Evolutionary conservation across 176 grass and related monocot genomes (phyloP), one percentile per base, ranked within the genome.

Genomic region (Cenchrus fungigraminus): DNA sequence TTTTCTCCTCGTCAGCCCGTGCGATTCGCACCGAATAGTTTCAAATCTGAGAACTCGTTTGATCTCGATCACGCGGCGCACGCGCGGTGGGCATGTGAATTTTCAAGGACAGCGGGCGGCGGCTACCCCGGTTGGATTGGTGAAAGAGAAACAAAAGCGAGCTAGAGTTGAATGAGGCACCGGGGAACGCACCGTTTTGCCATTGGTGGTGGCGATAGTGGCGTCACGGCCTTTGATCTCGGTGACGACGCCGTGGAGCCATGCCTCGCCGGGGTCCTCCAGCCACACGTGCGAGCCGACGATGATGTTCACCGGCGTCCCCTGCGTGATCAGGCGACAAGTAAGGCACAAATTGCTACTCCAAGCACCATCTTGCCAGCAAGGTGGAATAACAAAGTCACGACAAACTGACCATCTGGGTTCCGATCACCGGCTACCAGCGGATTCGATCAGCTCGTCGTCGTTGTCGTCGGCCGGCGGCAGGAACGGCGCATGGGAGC

Each of bases 301-400:
- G 87, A 95, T 93, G 73, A 98, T 95, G 91, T 95, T 98, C 82
- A 98, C 93, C 87, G 92, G 93, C 70, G 89, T 93, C 58, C 91
- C 95, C 95, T 98, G 89, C 58, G 17, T 29, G 22, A 52, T 51
- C 22, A 70, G 6, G 28, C 80, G 63, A 84, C 58, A 8, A 47
- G 37, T 53, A 81, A 34, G 68, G 61, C 52, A 54, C 83, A 55
- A 2, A 14, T 79, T 20, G 79, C 22, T 65, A 40, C 2, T 32
- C 31, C 31, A 32, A 32, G 31, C 31, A 40, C 2, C 37, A 40
- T 40, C 37, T 40, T 54, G 6, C 3, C 9, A 9, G 58, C 22
- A 32, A 64, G 15, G 29, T 20, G 61, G 62, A n/a, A 40, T 40
- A 40, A 4, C 4, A 40, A 40, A 29, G 17, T 43, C 17, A 37